These are phyloP conservation scores for Juglanconis juglandina DNA, from an alignment of 2,329 filamentous ascomycete species.

Conservation along the genomic window DNA sequence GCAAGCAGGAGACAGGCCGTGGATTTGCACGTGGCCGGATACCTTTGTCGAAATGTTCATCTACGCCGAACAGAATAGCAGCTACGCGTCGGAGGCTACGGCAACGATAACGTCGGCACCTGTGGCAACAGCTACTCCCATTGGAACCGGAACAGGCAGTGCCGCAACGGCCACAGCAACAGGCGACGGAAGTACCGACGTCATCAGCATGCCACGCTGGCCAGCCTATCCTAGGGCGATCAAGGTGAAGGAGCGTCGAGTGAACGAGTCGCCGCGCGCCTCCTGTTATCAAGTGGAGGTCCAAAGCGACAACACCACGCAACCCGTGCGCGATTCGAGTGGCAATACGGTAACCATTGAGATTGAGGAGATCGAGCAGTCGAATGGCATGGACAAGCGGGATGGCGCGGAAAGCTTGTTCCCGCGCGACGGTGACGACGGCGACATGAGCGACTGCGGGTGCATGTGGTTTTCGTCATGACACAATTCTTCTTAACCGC, in stretches of 20 bases:
- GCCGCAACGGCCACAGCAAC: neutral
- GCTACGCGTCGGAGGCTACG: slow-evolving; percentile 24
- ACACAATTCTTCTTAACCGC: slow-evolving; percentile 17
- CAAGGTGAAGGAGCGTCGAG: slow-evolving; percentile 54
- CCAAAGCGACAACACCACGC: slow-evolving; percentile 33
- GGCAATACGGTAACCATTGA: slow-evolving; percentile 40
- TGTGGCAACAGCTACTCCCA: slow-evolving; percentile 13
- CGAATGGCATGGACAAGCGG: slow-evolving; percentile 6
- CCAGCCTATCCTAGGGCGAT: slow-evolving; percentile 49
- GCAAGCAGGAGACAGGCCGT: slow-evolving; percentile 48
- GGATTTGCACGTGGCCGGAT: slow-evolving; percentile 58
- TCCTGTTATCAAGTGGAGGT: slow-evolving; percentile 50
- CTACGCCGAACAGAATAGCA: slow-evolving; percentile 51
- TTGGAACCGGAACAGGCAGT: slow-evolving; percentile 3
- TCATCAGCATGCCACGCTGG: slow-evolving; percentile 19
- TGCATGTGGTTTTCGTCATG: slow-evolving; percentile 52
- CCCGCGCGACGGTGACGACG: slow-evolving; percentile 20
- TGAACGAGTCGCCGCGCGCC: slow-evolving; percentile 33
- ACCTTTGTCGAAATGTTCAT: slow-evolving; percentile 56
- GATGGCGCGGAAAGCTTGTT: slow-evolving; percentile 5
- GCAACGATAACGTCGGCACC: slow-evolving; percentile 17
- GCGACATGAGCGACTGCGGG: slow-evolving; percentile 48
- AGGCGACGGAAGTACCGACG: slow-evolving; percentile 2
- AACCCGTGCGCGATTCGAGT: slow-evolving; percentile 33
- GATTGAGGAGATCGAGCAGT: slow-evolving; percentile 39